A percentile compares a stretch with the other conserved stretches of the same genome.
Conservation (phyloP, 1,139 yeast species). For the Arxiozyma telluris region DNA sequence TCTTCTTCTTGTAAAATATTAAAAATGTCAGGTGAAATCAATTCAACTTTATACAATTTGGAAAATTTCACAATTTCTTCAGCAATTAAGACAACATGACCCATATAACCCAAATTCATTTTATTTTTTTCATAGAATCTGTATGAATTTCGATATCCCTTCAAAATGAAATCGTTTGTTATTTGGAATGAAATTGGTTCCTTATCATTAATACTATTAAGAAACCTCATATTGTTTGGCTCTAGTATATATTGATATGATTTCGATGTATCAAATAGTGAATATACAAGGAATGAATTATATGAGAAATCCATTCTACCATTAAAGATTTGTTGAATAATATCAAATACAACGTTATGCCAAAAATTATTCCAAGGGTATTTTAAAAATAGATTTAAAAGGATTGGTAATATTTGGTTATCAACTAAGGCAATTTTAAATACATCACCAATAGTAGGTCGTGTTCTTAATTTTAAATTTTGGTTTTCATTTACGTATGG, state of each 20-base stretch:
- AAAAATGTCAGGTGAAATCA: constrained; percentile 32
- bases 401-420: constrained; percentile 67
- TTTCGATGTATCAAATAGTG: constrained; percentile 25
- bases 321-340: constrained; percentile 89
- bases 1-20: constrained; percentile 37
- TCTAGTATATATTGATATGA: constrained; percentile 15
- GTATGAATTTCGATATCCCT: constrained; percentile 72
- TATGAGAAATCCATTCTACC: constrained; percentile 93
- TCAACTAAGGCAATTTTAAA: constrained; percentile 81
- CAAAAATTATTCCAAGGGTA: constrained; percentile 98
- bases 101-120: constrained; percentile 89
- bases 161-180: constrained; percentile 68
- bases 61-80: constrained; percentile 96
- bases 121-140: constrained; percentile 58
- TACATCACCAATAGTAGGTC: constrained; percentile 83
- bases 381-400: constrained; percentile 73
- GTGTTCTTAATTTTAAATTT: constrained; percentile 45
- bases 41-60: constrained; percentile 30
- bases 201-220: constrained; percentile 27
- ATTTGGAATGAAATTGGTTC: constrained; percentile 40
- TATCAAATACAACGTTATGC: constrained; percentile 95
- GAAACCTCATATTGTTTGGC: constrained; percentile 6
- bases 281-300: constrained; percentile 62
- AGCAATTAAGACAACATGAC: constrained; percentile 88
- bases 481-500: constrained; percentile 51